Evolutionary conservation across 2,329 filamentous ascomycete genomes (phyloP), one percentile per base, ranked within the genome.

Genomic region (Graphiopsis chlorocephala): DNA sequence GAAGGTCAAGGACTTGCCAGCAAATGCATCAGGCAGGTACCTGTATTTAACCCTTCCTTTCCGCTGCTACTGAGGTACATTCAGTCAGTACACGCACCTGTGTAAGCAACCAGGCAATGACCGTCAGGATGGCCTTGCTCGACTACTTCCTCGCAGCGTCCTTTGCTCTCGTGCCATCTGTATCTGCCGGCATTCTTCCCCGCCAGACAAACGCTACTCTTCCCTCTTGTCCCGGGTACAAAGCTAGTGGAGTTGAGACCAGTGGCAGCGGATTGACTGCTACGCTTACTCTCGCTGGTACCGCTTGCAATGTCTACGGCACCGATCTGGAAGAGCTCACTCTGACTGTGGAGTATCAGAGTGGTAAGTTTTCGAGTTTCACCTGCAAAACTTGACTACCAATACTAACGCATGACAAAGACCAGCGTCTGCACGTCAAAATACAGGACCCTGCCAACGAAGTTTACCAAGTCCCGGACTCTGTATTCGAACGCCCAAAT

Each of bases 391-490:
- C 4, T 29, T 23, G 4, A n/a, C 14, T 8, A 35, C 2, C 25
- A 12, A 31, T 8, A 47, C 58, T 61, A n/a, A 61, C 8, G 14
- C 28, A 31, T 26, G 10, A 3, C 12, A 42, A 15, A 76, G 74
- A 74, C 56, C 66, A 72, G 28, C 87, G 90, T n/a, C 83, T 93
- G 3, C 90, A 92, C 72, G 87, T 93, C 72, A 85, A 90, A 71
- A 91, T 93, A 64, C 86, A 88, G 68, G 91, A 94, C 75, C 82
- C 84, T 6, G 84, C 80, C n/a, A 83, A 89, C 67, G 82, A 86
- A 29, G 88, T 90, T 55, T 94, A 91, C 71, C 90, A 93, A 74
- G 85, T 94, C 1, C 90, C 90, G 14, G 86, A 89, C 38, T 84
- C 84, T 2, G 85, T 92, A 28, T 79, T 93, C 25, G 83, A 88